Percentiles rank a stretch among this genome's conserved stretches.
Evolutionary conservation across 2,329 filamentous ascomycete species (phyloP).

Genomic region (Fusarium sambucinum): DNA sequence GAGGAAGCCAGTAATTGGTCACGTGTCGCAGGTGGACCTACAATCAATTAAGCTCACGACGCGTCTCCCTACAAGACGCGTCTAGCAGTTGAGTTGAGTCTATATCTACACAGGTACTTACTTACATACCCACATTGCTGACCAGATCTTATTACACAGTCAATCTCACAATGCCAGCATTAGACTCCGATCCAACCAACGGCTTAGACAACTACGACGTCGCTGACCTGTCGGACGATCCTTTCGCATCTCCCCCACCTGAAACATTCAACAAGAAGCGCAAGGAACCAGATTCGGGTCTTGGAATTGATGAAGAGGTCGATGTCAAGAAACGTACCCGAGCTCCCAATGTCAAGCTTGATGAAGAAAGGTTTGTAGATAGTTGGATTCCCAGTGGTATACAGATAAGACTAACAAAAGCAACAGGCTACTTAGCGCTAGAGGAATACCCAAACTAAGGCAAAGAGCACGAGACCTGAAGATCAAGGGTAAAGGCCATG

Average conservation of each 20-base stretch:
- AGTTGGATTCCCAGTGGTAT: neutral
- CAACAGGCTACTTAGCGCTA: conserved; percentile 79
- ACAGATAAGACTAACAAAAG: neutral
- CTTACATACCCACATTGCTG: neutral
- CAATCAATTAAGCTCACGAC: conserved; percentile 46
- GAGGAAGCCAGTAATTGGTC: conserved; percentile 31
- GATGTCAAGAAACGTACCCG: conserved; percentile 81
- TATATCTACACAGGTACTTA: neutral
- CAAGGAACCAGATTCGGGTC: conserved; percentile 62
- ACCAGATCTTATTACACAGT: neutral
- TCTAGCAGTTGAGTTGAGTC: conserved; percentile 5
- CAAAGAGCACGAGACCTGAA: conserved; percentile 77
- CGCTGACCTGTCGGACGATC: conserved; percentile 63
- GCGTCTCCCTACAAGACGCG: conserved; percentile 43
- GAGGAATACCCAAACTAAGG: conserved; percentile 85
- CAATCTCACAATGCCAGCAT: conserved; percentile 24
- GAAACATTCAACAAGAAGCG: conserved; percentile 60
- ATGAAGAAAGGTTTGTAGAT: conserved; percentile 74
- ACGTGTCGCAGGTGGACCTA: neutral
- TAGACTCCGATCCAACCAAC: conserved; percentile 45
- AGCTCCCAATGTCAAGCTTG: conserved; percentile 82
- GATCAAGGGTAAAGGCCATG: conserved; percentile 93
- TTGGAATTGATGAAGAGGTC: conserved; percentile 90
- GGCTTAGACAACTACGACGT: conserved; percentile 83
- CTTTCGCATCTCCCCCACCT: conserved; percentile 62